Conservation (phyloP, 2,329 filamentous ascomycete genomes). For the Colletotrichum agaves region DNA sequence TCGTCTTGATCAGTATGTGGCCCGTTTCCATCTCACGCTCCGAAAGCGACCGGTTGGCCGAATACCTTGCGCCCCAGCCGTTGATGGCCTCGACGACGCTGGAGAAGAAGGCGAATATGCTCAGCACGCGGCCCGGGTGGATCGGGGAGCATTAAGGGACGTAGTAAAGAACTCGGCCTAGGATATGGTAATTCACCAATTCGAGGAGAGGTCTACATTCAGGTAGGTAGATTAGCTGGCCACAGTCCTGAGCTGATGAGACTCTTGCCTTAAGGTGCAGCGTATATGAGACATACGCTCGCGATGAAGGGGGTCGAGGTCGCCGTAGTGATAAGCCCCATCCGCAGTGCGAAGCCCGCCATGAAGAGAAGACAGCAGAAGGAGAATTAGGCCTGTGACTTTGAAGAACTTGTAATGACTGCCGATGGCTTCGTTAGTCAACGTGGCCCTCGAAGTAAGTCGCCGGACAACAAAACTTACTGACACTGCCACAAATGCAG, state of each 20-base stretch:
- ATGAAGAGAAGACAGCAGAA: slow-evolving; percentile 66
- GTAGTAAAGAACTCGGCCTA: slow-evolving; percentile 69
- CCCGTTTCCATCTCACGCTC: slow-evolving; percentile 52
- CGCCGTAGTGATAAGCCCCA: slow-evolving; percentile 46
- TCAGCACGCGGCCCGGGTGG: slow-evolving; percentile 56
- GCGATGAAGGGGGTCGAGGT: slow-evolving; percentile 48
- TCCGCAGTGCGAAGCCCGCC: slow-evolving; percentile 62
- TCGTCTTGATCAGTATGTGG: slow-evolving; percentile 59
- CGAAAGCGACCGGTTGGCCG: slow-evolving; percentile 56
- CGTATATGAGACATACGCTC: slow-evolving; percentile 49
- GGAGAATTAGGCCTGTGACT: slow-evolving; percentile 62
- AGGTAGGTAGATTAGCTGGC: background rate
- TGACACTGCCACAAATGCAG: slow-evolving; percentile 55
- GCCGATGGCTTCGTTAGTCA: background rate
- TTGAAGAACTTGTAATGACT: slow-evolving; percentile 68
- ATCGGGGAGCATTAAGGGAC: slow-evolving; percentile 67
- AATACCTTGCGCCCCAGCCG: slow-evolving; percentile 59
- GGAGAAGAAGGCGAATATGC: slow-evolving; percentile 59
- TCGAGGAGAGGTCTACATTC: slow-evolving; percentile 64
- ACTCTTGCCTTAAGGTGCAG: slow-evolving; percentile 45
- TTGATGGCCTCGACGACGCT: slow-evolving; percentile 59
- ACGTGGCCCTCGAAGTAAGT: background rate
- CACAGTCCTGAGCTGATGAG: background rate
- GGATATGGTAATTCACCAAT: slow-evolving; percentile 70
- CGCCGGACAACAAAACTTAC: slow-evolving; percentile 51